Conservation (phyloP, 164 flowering plant genomes). For the Sedum album region DNA sequence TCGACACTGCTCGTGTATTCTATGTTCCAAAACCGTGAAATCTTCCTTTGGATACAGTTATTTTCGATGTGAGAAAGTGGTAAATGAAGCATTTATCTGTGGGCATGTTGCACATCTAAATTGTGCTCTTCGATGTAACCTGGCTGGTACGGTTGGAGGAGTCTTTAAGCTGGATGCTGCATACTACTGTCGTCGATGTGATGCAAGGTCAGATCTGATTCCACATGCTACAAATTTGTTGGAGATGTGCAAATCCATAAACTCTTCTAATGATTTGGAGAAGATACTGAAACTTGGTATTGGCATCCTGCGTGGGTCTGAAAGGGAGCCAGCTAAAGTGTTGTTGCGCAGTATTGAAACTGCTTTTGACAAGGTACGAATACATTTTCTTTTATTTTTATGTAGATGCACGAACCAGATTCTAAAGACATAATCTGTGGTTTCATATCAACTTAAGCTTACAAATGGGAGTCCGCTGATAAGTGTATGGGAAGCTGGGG, state of each 20-base stretch:
- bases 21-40: constrained; percentile 42
- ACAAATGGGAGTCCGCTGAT: constrained; percentile 9
- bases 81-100: constrained; percentile 39
- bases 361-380: constrained; percentile 38
- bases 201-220: constrained; percentile 57
- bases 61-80: constrained; percentile 61
- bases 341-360: constrained; percentile 29
- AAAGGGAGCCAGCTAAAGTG: constrained; percentile 31
- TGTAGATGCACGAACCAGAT: not conserved
- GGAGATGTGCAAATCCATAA: constrained; percentile 38
- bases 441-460: constrained; percentile 63
- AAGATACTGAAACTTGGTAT: constrained; percentile 50
- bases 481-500: not conserved
- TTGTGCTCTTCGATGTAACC: constrained; percentile 64
- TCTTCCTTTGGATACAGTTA: constrained; percentile 34
- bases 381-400: no score
- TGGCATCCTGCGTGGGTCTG: constrained; percentile 51
- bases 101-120: constrained; percentile 76
- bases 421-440: constrained; percentile 17
- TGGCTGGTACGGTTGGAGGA: constrained; percentile 81
- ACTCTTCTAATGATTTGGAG: constrained; percentile 40
- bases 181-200: constrained; percentile 87
- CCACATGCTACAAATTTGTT: constrained; percentile 44
- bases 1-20: constrained; percentile 64
- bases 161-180: constrained; percentile 68